Evolutionary conservation across 306 rosid species (phyloP).

Genomic region (Coriaria nepalensis): DNA sequence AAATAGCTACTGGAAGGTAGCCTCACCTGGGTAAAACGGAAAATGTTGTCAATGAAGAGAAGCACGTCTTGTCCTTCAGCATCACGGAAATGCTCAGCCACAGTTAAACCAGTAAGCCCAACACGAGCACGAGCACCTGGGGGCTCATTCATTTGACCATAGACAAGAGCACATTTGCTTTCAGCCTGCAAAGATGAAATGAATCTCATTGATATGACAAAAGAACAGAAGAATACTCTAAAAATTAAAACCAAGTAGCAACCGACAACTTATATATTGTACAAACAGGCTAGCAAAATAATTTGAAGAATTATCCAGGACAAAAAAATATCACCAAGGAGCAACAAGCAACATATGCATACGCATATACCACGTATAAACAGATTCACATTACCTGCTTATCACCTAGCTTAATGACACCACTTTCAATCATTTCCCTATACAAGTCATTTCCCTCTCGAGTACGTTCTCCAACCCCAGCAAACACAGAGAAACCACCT

Average conservation of each 20-base stretch:
- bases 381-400: conserved; percentile 45
- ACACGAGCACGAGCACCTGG: conserved; percentile 99
- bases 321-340: not conserved
- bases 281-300: too few species aligned
- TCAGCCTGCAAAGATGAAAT: conserved; percentile 38
- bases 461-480: conserved; percentile 69
- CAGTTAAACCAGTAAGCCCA: conserved; percentile 84
- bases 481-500: conserved; percentile 10
- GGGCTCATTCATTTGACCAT: conserved; percentile 95
- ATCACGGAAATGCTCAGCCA: conserved; percentile 91
- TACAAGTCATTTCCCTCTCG: conserved; percentile 92
- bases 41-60: conserved; percentile 84
- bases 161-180: conserved; percentile 90
- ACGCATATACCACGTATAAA: not conserved
- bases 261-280: too few species aligned
- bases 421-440: conserved; percentile 96
- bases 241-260: too few species aligned
- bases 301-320: not conserved
- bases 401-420: conserved; percentile 87
- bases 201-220: not conserved
- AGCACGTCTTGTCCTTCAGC: conserved; percentile 98
- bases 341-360: not conserved
- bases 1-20: not conserved
- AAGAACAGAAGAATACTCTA: not conserved
- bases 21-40: conserved; percentile 85